These are phyloP conservation scores for Sporothrix euskadiensis DNA, from an alignment of 2,329 filamentous ascomycete genomes.

Conservation along the genomic window DNA sequence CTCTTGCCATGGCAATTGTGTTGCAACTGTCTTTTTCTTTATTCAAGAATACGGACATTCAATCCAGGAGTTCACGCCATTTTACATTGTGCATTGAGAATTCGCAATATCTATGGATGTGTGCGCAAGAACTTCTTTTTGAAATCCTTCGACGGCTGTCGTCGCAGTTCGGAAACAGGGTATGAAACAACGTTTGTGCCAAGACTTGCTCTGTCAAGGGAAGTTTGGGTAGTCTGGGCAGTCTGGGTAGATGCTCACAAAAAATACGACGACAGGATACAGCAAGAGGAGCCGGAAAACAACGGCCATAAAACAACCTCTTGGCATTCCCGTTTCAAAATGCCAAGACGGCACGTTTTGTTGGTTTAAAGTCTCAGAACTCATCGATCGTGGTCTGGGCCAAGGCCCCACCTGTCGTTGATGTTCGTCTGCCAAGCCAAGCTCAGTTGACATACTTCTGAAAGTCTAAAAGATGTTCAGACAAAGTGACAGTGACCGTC, in stretches of 20 bases:
- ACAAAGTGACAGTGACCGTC: background rate
- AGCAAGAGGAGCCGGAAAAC: background rate
- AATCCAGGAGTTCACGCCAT: background rate
- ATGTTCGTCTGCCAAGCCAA: background rate
- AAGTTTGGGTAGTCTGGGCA: background rate
- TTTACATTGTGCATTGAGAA: background rate
- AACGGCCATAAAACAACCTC: slow-evolving; percentile 7
- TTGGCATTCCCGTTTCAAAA: slow-evolving; percentile 9
- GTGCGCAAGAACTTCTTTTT: background rate
- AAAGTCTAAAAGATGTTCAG: background rate
- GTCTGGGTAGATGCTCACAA: background rate
- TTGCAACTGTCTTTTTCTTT: too few relatives aligned
- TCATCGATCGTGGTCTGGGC: background rate
- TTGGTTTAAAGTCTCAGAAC: background rate
- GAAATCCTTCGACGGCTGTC: background rate
- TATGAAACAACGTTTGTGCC: slow-evolving; percentile 19
- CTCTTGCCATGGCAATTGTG: too few relatives aligned
- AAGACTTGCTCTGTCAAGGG: background rate
- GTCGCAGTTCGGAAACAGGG: slow-evolving; percentile 2
- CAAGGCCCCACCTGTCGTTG: background rate
- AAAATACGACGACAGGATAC: background rate
- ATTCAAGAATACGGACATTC: background rate
- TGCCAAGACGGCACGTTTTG: background rate
- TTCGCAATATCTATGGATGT: background rate
- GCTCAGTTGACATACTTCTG: background rate